phyloP scores from a whole-genome alignment of 495 filamentous ascomycete genomes.

The Hypoxylon rickii region DNA sequence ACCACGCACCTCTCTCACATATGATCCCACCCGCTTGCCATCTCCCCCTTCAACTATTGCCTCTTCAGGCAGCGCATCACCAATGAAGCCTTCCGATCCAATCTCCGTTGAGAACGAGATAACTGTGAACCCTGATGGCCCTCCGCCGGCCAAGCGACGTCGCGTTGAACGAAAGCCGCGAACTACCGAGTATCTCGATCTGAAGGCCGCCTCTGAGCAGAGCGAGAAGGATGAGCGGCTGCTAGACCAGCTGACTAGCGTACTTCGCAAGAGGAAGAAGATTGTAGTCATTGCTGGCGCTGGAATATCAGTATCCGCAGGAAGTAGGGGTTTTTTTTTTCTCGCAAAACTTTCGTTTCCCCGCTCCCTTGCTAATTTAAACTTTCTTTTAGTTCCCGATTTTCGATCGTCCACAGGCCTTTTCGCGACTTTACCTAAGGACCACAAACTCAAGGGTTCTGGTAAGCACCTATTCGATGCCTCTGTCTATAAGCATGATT shows the following conservation, averaged over 20 bases:
- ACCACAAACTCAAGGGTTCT: constrained; percentile 89
- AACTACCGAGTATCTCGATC: constrained; percentile 75
- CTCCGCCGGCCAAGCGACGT: constrained; percentile 74
- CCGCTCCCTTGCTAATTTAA: constrained; percentile 29
- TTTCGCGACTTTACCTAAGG: constrained; percentile 78
- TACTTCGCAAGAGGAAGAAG: constrained; percentile 86
- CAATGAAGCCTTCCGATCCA: constrained; percentile 44
- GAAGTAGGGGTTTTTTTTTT: constrained; percentile 70
- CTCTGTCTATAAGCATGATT: constrained; percentile 91
- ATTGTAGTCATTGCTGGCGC: constrained; percentile 96
- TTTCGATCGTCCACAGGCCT: constrained; percentile 90
- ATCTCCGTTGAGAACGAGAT: constrained; percentile 43
- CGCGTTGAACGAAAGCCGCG: constrained; percentile 71
- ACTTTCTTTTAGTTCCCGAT: constrained; percentile 73
- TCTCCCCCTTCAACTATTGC: constrained; percentile 54
- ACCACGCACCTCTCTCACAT: constrained; percentile 31
- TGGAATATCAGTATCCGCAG: constrained; percentile 94
- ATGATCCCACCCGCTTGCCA: constrained; percentile 28
- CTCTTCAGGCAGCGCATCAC: constrained; percentile 48
- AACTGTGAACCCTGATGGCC: constrained; percentile 62
- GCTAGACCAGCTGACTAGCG: constrained; percentile 70
- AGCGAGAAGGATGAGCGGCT: constrained; percentile 52
- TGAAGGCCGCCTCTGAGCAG: constrained; percentile 55
- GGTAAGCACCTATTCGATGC: constrained; percentile 97
- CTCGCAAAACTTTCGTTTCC: neutral